Evolutionary conservation across 2,329 filamentous ascomycete genomes (phyloP).

Genomic region (Colletotrichum falcatum): DNA sequence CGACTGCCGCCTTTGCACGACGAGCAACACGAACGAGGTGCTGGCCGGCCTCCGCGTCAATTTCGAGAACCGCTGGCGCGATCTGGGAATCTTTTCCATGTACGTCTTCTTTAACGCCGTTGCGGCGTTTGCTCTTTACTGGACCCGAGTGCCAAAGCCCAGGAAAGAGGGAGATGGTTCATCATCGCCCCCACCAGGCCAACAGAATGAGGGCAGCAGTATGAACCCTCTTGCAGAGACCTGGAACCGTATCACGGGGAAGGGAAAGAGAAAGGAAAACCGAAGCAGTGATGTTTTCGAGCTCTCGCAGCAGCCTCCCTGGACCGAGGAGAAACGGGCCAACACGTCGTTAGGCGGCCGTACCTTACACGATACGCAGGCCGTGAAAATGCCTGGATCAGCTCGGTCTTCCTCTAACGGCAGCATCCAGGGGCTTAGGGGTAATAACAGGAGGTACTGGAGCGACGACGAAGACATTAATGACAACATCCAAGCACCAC

Average conservation of each 20-base stretch:
- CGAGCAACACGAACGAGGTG: constrained; percentile 54
- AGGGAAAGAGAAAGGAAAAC: background rate
- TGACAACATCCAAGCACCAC: background rate
- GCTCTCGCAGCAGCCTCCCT: background rate
- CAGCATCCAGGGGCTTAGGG: background rate
- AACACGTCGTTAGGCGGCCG: background rate
- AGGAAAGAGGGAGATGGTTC: constrained; percentile 42
- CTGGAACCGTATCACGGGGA: background rate
- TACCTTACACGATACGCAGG: background rate
- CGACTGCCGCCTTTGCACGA: constrained; percentile 58
- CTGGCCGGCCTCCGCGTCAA: constrained; percentile 55
- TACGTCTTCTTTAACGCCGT: constrained; percentile 63
- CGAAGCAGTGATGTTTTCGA: background rate
- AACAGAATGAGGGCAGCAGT: background rate
- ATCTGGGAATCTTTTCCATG: constrained; percentile 66
- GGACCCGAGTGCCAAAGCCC: constrained; percentile 60
- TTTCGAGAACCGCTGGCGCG: constrained; percentile 64
- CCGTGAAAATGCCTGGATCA: background rate
- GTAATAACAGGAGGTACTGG: constrained; percentile 23
- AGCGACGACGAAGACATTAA: constrained; percentile 1
- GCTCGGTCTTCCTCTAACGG: constrained; percentile 21
- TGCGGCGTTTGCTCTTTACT: constrained; percentile 62
- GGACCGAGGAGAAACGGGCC: background rate
- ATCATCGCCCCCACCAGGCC: background rate
- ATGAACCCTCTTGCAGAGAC: background rate